Evolutionary conservation across 2,329 filamentous ascomycete genomes (phyloP).

Genomic region (Alternaria solani): DNA sequence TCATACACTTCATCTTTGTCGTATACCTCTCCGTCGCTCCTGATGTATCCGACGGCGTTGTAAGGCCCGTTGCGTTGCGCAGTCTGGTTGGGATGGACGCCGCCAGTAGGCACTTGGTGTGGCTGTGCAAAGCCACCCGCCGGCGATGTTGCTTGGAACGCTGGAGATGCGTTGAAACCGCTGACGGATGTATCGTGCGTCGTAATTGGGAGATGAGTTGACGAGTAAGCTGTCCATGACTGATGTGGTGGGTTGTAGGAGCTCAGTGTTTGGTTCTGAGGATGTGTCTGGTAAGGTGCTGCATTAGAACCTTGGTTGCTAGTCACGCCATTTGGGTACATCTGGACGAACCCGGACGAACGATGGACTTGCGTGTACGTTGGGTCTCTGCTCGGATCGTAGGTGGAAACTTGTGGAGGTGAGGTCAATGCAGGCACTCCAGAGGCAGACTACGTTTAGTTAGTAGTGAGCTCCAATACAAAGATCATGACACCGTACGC

Average conservation of each 20-base stretch:
- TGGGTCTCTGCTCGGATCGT: neutral
- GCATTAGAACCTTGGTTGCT: neutral
- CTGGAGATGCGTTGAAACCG: neutral
- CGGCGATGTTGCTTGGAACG: neutral
- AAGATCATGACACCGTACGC: neutral
- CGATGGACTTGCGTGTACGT: neutral
- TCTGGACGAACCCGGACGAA: neutral
- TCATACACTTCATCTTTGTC: conserved; percentile 2
- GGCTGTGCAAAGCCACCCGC: neutral
- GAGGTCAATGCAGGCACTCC: neutral
- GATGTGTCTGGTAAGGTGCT: neutral
- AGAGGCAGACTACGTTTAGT: neutral
- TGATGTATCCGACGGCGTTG: neutral
- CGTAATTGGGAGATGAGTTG: neutral
- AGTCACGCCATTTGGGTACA: neutral
- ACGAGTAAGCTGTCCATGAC: neutral
- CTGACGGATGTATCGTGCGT: neutral
- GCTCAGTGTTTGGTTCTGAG: neutral
- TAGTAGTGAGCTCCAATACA: neutral
- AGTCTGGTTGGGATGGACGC: neutral
- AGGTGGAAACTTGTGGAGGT: neutral
- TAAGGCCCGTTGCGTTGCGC: neutral
- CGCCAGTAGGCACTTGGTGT: neutral
- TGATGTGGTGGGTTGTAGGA: neutral
- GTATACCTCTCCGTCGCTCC: conserved; percentile 1